Base-by-base conservation (phyloP, 176 grass and related monocot genomes). In the Triticum dicoccoides region DNA sequence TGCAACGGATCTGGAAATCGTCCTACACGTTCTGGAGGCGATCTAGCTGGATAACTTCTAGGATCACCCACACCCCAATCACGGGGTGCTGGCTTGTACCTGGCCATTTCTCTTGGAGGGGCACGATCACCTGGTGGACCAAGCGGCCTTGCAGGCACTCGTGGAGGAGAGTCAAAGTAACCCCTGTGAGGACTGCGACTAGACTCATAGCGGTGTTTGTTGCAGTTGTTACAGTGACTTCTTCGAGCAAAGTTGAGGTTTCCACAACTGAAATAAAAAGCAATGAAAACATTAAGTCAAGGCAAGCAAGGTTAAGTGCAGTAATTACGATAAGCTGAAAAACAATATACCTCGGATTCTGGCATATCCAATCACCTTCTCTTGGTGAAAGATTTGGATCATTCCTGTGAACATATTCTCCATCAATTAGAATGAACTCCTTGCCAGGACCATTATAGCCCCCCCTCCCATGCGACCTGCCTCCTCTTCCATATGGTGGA, bases 361-460 rank as follows among this genome's bases (percentile, higher is more conserved):
- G 90, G 78, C 94, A 99, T 90, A 97, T 97, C 92, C 92, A 97
- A 79, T 99, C 97, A 30, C 97, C 97, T 97, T 96, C 97, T 80
- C 94, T 91, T 84, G 92, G 97, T 3, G 94, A 94, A 49, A 97
- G 89, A 75, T 99, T 99, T 65, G 97, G 94, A 77, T 99, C 97
- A 90, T 99, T 99, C 85, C 94, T 86, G 74, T 96, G 94, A 82
- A 94, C 92, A 86, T 97, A 97, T 61, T 94, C 85, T 62, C 92
- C 90, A 80, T 93, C 86, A 68, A 87, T 85, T 49, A 84, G 47
- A 73, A 88, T 90, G 38, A 87, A 84, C 11, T 89, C 89, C 23
- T 89, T 87, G 59, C 87, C 87, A 78, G 88, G 89, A 64, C 88
- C 68, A 84, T 56, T 65, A 65, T 85, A 80, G 52, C 88, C 90